These are phyloP conservation scores for Ophiostoma tasmaniense DNA, from an alignment of 2,329 filamentous ascomycete species.

Conservation along the genomic window DNA sequence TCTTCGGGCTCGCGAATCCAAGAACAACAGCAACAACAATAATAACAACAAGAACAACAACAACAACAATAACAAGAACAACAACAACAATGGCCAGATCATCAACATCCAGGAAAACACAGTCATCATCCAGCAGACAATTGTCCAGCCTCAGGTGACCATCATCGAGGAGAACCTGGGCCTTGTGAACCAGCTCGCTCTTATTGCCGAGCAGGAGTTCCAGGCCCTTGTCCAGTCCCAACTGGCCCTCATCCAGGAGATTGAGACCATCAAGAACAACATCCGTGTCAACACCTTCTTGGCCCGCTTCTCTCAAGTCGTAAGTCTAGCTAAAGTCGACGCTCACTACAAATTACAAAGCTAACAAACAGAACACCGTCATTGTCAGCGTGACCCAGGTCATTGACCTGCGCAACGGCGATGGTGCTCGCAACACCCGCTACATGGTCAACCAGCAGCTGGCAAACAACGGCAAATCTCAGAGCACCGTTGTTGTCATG, in stretches of 20 bases:
- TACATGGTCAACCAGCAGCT: conserved; percentile 34
- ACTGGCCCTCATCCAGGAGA: conserved; percentile 30
- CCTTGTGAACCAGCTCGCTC: conserved; percentile 28
- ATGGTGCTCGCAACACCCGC: conserved; percentile 26
- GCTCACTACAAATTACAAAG: not conserved
- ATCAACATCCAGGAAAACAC: conserved; percentile 24
- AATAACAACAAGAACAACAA: conserved; percentile 23
- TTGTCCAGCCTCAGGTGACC: conserved; percentile 26
- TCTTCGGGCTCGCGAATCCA: not conserved
- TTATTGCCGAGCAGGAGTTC: conserved; percentile 31
- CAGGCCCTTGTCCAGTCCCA: conserved; percentile 31
- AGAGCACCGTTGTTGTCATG: conserved; percentile 31
- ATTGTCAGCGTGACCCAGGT: conserved; percentile 32
- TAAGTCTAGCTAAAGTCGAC: not conserved
- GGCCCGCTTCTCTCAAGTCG: conserved; percentile 29
- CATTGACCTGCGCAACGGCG: conserved; percentile 28
- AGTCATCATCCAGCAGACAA: conserved; percentile 29
- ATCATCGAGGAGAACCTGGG: conserved; percentile 32
- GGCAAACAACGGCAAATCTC: conserved; percentile 30
- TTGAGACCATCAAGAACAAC: conserved; percentile 36
- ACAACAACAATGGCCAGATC: conserved; percentile 6
- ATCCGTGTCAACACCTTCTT: conserved; percentile 35
- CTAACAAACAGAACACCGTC: conserved; percentile 26
- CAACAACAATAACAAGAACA: conserved; percentile 27
- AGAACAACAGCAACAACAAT: conserved; percentile 8